Base-by-base conservation (phyloP, 441 rosid species). In the Populus hybrid region DNA sequence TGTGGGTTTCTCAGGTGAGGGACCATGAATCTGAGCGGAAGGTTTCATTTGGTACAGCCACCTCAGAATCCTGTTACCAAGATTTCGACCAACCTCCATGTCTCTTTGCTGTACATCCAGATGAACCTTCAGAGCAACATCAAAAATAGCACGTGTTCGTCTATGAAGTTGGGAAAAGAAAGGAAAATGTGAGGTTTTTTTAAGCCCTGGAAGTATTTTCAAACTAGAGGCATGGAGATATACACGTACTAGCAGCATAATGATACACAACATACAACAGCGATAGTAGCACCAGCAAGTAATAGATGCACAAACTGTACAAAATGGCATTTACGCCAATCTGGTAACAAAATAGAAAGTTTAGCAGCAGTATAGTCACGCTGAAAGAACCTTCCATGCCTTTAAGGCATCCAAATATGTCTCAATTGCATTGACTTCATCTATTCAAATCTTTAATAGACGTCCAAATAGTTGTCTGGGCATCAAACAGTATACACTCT, bases 11-110 rank as follows among this genome's bases (percentile, higher is more conserved):
- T 61, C 80, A 1, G 83, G 76, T 11, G 83, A 65, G 64, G 83
- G 68, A 65, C 78, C 80, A 59, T 94, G 93, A 69, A 95, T 94
- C 80, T 89, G 90, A 71, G 99, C 98, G 14, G 97, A 88, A 16
- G 98, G 97, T 82, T 92, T 95, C 93, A 90, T 88, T 61, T 83
- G 76, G 79, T 94, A 92, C 28, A 95, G 95, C 91, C 92, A 90
- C 63, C 93, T 92, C n/a, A 94, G 89, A 73, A 95, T 89, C 94
- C 97, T 82, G 87, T 95, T 94, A 33, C 98, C 97, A 1, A 94
- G 79, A 79, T 89, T 92, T 74, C 93, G 77, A 73, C 99, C 99
- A 38, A 95, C 93, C 87, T 90, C 89, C 72, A 94, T 82, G 84
- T 95, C 98, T 83, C 99, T 88, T 24, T 90, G 80, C 73, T 95